phyloP scores from a whole-genome alignment of 192 early-diverging fungal genomes.

The Linnemannia zychae region DNA sequence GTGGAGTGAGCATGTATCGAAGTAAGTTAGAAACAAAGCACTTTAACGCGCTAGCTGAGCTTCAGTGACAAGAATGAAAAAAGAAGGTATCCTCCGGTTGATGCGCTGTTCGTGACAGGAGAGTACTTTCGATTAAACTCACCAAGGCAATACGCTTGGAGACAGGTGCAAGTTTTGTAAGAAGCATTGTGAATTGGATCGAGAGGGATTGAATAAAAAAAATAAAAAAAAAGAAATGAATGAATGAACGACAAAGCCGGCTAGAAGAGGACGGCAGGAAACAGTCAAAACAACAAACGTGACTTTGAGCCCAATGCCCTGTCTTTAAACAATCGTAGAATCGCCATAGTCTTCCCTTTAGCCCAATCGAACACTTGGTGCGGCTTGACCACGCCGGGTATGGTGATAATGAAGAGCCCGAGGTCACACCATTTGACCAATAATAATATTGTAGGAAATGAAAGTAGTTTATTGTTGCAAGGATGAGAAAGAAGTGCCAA shows the following conservation, averaged over 20 bases:
- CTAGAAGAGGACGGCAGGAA: not conserved
- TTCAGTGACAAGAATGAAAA: not conserved
- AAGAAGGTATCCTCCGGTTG: not conserved
- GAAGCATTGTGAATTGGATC: conserved; percentile 18
- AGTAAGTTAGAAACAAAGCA: not conserved
- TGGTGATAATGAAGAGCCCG: not conserved
- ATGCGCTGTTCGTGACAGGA: not conserved
- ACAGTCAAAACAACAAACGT: conserved; percentile 5
- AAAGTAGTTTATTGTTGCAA: not conserved
- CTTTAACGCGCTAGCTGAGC: not conserved
- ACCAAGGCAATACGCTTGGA: conserved; percentile 49
- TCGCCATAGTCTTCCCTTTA: not conserved
- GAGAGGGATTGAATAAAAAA: not conserved
- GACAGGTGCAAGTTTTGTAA: conserved; percentile 26
- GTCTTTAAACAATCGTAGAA: not conserved
- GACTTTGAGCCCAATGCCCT: not conserved
- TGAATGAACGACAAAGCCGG: not conserved
- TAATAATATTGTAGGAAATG: not conserved
- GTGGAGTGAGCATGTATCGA: not conserved
- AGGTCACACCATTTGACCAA: not conserved
- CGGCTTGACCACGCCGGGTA: not conserved
- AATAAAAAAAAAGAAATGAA: not conserved
- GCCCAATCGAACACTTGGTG: not conserved
- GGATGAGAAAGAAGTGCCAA: not conserved
- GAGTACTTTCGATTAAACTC: not conserved